Base-by-base conservation (phyloP, 2,329 filamentous ascomycete genomes). In the Trichoderma sp. region DNA sequence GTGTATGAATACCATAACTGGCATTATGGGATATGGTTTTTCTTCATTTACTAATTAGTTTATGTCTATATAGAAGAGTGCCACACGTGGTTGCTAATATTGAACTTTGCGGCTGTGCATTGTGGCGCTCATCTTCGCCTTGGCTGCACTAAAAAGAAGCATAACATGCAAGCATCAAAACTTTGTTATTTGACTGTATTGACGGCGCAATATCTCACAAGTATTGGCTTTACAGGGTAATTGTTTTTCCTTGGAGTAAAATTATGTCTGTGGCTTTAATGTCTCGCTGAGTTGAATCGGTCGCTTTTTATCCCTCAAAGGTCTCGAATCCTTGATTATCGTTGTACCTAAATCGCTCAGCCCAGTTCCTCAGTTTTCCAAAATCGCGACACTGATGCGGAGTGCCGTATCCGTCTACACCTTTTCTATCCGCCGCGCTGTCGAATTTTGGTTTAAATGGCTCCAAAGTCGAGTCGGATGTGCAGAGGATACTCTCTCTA, bases 321-420 rank as follows among this genome's bases (percentile, higher is more conserved):
- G 45, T 35, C 12, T 53, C 71, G 9, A 74, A 74, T 4, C 45
- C 71, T 33, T 73, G 69, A 33, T 74, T 60, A 5, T 74, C 71
- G n/a, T 66, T 74, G 8, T 74, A 74, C 21, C 71, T 21, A 41
- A 74, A 74, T 31, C 45, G 60, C 16, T 74, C 71, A 21, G 71
- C 71, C 71, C 71, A 74, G 62, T 35, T 74, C 11, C 41, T 45
- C 8, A 74, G 6, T 4, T 65, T 27, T 14, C 71, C 41, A 41
- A 74, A 74, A 12, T 74, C 71, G 29, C 62, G 71, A 35, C 71
- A 74, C 31, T 74, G 60, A 4, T 74, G 60, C 4, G 62, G 71
- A 66, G 71, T 74, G 1, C 71, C 62, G 18, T 74, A 74, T 41
- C 62, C 71, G 11, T 74, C 71, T 11, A 74, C 71, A 4, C 71